Percentiles rank a stretch among this genome's conserved stretches.
Conservation (phyloP, 2,329 filamentous ascomycete species). For the Ploettnerulaceae sp. region DNA sequence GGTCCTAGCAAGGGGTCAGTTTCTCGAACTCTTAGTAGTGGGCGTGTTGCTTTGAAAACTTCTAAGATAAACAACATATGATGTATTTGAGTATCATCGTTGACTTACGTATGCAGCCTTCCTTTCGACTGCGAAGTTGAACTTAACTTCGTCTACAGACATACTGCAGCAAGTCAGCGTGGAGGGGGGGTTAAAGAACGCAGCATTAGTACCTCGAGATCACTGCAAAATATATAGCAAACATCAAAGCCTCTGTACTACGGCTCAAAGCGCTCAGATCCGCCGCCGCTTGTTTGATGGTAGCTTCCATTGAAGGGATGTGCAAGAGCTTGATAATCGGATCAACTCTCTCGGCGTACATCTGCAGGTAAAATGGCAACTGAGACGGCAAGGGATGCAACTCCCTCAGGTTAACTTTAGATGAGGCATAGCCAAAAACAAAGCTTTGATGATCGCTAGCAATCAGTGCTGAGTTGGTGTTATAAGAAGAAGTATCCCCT, state of each 20-base stretch:
- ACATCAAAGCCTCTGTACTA: conserved; percentile 47
- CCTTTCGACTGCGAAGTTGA: conserved; percentile 1
- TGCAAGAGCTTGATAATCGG: conserved; percentile 41
- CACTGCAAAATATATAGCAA: conserved; percentile 53
- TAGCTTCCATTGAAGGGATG: conserved; percentile 40
- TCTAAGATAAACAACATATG: too few species aligned
- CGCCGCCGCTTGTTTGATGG: conserved; percentile 28
- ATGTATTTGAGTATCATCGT: too few species aligned
- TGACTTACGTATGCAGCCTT: neutral
- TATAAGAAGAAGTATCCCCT: conserved; percentile 1
- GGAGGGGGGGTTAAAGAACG: too few species aligned
- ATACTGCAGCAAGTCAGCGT: conserved; percentile 3
- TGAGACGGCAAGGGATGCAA: conserved; percentile 51
- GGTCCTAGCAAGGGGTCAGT: conserved; percentile 22
- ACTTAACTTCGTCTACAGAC: conserved; percentile 7
- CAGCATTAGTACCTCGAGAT: conserved; percentile 33
- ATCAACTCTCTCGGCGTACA: conserved; percentile 50
- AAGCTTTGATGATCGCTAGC: conserved; percentile 40
- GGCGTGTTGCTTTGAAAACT: too few species aligned
- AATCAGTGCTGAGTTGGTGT: conserved; percentile 33
- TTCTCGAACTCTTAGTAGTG: neutral
- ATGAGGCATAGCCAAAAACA: conserved; percentile 42
- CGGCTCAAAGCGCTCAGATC: conserved; percentile 32
- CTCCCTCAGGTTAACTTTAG: conserved; percentile 34
- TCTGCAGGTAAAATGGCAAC: conserved; percentile 47